Conservation (phyloP, 2,329 filamentous ascomycete species). For the Leptosphaerulina australis region DNA sequence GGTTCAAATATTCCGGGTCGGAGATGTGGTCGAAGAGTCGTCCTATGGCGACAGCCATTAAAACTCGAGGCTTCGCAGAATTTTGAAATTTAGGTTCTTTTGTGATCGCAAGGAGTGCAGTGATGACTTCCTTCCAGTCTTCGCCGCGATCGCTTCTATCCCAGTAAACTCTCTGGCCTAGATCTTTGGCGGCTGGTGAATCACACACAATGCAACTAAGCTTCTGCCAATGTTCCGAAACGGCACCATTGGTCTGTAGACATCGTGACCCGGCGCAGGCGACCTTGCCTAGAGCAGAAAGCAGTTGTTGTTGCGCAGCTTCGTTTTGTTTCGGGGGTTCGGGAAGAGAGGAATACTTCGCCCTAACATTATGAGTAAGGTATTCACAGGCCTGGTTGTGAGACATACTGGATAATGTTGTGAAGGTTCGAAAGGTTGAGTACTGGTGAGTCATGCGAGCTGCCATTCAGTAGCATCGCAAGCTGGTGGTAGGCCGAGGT, state of each 20-base stretch:
- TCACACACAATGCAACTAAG: slow-evolving; percentile 39
- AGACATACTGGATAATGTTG: slow-evolving; percentile 36
- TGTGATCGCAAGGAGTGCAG: slow-evolving; percentile 39
- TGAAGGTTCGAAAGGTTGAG: slow-evolving; percentile 31
- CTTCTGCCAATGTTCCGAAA: slow-evolving; percentile 19
- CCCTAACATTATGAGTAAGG: slow-evolving; percentile 28
- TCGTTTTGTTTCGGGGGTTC: slow-evolving; percentile 26
- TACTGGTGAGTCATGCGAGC: slow-evolving; percentile 29
- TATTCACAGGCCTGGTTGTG: not conserved
- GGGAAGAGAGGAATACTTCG: slow-evolving; percentile 29
- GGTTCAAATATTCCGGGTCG: slow-evolving; percentile 64
- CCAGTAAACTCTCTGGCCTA: slow-evolving; percentile 31
- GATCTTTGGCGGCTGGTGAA: not conserved
- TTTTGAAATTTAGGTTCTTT: slow-evolving; percentile 37
- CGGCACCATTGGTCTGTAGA: slow-evolving; percentile 15
- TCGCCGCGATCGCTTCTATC: slow-evolving; percentile 24
- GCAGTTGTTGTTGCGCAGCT: slow-evolving; percentile 29
- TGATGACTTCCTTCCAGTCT: slow-evolving; percentile 44
- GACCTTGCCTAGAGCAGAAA: slow-evolving; percentile 39
- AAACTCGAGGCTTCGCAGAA: slow-evolving; percentile 38
- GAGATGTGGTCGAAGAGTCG: slow-evolving; percentile 71
- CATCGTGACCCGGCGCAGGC: slow-evolving; percentile 43
- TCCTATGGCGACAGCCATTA: slow-evolving; percentile 58
- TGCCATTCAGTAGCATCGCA: slow-evolving; percentile 31
- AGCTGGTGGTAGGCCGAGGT: slow-evolving; percentile 29